Percentiles rank a stretch among this genome's conserved stretches.
These are phyloP conservation scores for Emericellopsis cladophorae DNA, from an alignment of 2,329 filamentous ascomycete genomes.

Conservation along the genomic window DNA sequence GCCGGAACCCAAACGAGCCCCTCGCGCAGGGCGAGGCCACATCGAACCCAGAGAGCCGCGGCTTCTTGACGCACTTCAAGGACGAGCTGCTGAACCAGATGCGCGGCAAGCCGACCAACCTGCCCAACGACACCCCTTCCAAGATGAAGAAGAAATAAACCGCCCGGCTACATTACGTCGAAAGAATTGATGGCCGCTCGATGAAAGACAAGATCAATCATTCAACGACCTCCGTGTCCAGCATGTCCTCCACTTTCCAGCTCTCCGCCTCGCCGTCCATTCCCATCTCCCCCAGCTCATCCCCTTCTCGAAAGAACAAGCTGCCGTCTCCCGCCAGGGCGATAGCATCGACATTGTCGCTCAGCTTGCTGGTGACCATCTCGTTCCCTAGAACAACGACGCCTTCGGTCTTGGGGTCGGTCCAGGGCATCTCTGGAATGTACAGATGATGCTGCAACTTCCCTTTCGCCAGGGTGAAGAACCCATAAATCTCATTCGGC, in stretches of 20 bases:
- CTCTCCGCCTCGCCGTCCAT: background rate
- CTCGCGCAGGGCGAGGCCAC: conserved; percentile 39
- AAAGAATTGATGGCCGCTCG: too few relatives aligned
- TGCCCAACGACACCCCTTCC: background rate
- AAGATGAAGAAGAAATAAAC: conserved; percentile 1
- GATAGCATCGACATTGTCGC: background rate
- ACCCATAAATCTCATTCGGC: background rate
- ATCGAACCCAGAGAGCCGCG: conserved; percentile 16
- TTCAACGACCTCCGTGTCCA: background rate
- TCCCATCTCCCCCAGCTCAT: background rate
- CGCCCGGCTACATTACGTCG: too few relatives aligned
- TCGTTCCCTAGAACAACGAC: background rate
- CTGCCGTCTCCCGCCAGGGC: background rate
- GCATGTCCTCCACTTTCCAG: background rate
- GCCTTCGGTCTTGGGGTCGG: too few relatives aligned
- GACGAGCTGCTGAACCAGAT: conserved; percentile 38
- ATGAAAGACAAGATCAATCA: too few relatives aligned
- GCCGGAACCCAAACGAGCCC: conserved; percentile 36
- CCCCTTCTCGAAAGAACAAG: background rate
- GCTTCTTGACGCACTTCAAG: conserved; percentile 33
- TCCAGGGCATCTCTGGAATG: too few relatives aligned
- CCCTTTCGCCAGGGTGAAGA: background rate
- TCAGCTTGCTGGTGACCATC: background rate
- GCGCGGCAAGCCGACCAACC: conserved; percentile 28
- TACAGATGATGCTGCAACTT: too few relatives aligned